Evolutionary conservation across 1,284 basidiomycete species (phyloP).

Genomic region (Meira nashicola): DNA sequence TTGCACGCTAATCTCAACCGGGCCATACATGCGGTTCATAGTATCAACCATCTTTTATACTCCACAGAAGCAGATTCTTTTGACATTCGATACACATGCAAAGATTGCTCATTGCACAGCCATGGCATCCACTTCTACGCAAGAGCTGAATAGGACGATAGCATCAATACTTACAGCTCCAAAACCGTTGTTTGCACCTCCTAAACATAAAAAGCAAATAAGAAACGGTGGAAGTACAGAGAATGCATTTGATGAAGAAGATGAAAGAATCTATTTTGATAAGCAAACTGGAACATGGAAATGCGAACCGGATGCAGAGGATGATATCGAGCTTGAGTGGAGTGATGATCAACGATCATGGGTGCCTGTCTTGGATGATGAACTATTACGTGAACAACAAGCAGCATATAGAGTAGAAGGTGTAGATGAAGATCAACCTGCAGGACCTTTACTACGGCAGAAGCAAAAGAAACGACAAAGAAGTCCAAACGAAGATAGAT

Average conservation of each 20-base stretch:
- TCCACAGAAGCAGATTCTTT: too few species aligned
- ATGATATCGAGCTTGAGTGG: constrained; percentile 81
- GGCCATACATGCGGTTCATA: too few species aligned
- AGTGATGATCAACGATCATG: constrained; percentile 54
- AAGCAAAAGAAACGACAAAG: constrained; percentile 10
- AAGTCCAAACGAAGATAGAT: not conserved
- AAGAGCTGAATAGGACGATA: too few species aligned
- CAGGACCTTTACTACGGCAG: constrained; percentile 19
- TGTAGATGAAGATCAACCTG: constrained; percentile 24
- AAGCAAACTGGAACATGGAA: constrained; percentile 73
- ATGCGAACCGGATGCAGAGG: constrained; percentile 65
- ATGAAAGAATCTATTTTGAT: constrained; percentile 62
- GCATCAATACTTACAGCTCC: too few species aligned
- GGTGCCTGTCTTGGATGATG: constrained; percentile 62
- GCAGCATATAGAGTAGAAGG: constrained; percentile 75
- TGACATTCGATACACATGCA: too few species aligned
- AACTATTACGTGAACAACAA: constrained; percentile 76
- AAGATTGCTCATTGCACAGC: too few species aligned
- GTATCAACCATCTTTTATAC: too few species aligned
- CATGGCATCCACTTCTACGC: too few species aligned
- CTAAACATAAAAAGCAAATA: too few species aligned
- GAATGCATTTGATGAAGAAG: constrained; percentile 4
- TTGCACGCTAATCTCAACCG: too few species aligned
- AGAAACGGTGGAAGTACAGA: too few species aligned
- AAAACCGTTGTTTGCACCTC: too few species aligned